Base-by-base conservation (phyloP, 2,329 filamentous ascomycete species). In the Ciborinia camelliae region DNA sequence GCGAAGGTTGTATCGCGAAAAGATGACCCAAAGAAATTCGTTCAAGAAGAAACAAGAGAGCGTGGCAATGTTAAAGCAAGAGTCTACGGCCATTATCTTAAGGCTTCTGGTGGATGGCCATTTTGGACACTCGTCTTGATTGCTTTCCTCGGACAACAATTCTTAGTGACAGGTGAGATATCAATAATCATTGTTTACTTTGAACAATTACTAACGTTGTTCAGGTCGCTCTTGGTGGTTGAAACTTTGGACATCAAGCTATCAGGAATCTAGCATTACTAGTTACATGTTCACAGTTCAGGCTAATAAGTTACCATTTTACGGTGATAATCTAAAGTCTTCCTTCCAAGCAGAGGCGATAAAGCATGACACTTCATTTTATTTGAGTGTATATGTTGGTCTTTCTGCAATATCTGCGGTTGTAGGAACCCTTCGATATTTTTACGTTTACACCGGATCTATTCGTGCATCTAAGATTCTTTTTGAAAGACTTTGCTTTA, bases 11-110 rank as follows among this genome's bases (percentile, higher is more conserved):
- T 79, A 1, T 82, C 82, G 4, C 84, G 84, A 72, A 75, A 75
- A 52, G 76, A 77, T 6, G 65, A 70, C 4, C 82, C 86, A 0
- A 86, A 86, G 68, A 89, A 91, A 74, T 94, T 93, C 69, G 84
- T 90, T 32, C 87, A 92, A 72, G 90, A 92, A 3, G 91, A 95
- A 75, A 79, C 79, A n/a, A 83, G 87, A 64, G 89, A 91, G 73
- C 83, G 83, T 62, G 91, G 91, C 1, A 83, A 86, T 6, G 86
- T 94, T 39, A 88, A 88, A 70, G 80, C 80, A 28, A 80, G 80
- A 8, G 82, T 93, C n/a, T 94, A 93, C 68, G 72, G 79, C 15
- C 81, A 81, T 0, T 95, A 93, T 71, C 76, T 93, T 18, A 80
- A 80, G 12, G 84, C 86, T 30, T 90, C 85, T 67, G 90, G 90